A percentile compares a stretch with the other conserved stretches of the same genome.
phyloP scores from a whole-genome alignment of 192 early-diverging fungal genomes.

The Coemansia sp. region DNA sequence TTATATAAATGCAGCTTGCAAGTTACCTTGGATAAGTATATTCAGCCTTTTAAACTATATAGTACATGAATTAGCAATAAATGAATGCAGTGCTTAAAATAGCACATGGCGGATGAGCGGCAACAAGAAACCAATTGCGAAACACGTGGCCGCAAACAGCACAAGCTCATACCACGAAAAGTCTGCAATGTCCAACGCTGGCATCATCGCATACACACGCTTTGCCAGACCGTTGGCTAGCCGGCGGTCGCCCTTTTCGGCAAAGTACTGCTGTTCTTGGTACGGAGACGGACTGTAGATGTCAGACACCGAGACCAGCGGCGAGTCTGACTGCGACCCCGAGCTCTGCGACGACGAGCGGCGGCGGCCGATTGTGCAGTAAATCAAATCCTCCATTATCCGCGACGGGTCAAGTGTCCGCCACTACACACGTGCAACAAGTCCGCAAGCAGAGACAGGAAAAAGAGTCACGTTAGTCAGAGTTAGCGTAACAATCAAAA shows the following conservation, averaged over 20 bases:
- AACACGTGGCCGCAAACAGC: conserved; percentile 39
- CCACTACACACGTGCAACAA: conserved; percentile 30
- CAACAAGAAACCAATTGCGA: conserved; percentile 37
- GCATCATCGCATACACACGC: conserved; percentile 37
- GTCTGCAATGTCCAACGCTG: conserved; percentile 44
- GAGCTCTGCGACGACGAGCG: conserved; percentile 40
- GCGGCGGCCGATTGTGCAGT: conserved; percentile 37
- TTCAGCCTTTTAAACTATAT: conserved; percentile 13
- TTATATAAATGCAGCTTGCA: conserved; percentile 10
- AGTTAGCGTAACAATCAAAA: background rate
- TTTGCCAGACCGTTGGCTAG: conserved; percentile 32
- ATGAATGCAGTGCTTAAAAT: conserved; percentile 2
- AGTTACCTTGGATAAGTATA: conserved; percentile 17
- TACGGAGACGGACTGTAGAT: conserved; percentile 12
- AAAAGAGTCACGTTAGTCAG: too few species aligned
- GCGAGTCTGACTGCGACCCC: conserved; percentile 16
- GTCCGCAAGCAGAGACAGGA: too few species aligned
- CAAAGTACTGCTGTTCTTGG: conserved; percentile 1
- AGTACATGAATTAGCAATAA: conserved; percentile 3
- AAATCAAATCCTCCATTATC: conserved; percentile 53
- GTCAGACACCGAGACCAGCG: conserved; percentile 36
- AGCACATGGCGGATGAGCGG: conserved; percentile 29
- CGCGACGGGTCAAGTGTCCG: conserved; percentile 48
- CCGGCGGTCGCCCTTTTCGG: conserved; percentile 18
- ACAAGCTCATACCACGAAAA: conserved; percentile 54